phyloP scores from a whole-genome alignment of 768 basidiomycete genomes.

The Naematelia encephala region DNA sequence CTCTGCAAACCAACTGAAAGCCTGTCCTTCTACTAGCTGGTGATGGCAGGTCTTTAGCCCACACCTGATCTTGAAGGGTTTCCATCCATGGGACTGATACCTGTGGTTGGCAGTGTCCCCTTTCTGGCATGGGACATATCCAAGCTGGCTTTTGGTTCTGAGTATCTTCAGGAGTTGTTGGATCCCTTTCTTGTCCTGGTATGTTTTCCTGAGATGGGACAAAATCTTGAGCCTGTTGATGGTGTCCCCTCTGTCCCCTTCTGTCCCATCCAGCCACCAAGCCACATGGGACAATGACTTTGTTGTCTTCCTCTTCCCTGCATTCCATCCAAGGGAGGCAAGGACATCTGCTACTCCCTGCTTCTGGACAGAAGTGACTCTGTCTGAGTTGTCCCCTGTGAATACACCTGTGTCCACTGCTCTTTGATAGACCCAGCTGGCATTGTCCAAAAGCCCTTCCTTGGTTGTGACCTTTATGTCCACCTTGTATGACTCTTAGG shows the following conservation, averaged over 20 bases:
- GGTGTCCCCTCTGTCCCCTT: not conserved
- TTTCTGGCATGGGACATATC: conserved; percentile 1
- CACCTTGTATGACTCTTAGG: not conserved
- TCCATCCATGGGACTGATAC: not conserved
- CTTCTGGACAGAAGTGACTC: conserved; percentile 9
- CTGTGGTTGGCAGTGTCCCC: not conserved
- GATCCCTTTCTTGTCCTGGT: not conserved
- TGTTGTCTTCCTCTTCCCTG: conserved; percentile 7
- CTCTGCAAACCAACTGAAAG: not conserved
- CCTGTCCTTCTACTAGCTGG: not conserved
- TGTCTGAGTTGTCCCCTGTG: conserved; percentile 1
- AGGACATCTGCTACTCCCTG: conserved; percentile 18
- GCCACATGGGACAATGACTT: conserved; percentile 9
- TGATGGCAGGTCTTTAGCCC: not conserved
- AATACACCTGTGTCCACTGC: conserved; percentile 13
- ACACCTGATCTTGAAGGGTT: not conserved
- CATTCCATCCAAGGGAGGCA: conserved; percentile 27
- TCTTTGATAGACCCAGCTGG: conserved; percentile 25
- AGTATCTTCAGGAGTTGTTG: not conserved
- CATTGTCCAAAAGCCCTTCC: conserved; percentile 18
- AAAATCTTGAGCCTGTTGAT: not conserved
- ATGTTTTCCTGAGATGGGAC: not conserved
- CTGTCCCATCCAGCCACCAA: conserved; percentile 10
- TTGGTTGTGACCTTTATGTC: not conserved
- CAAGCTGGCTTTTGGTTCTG: not conserved